Evolutionary conservation across 306 rosid genomes (phyloP).

Genomic region (Acacia confusa): DNA sequence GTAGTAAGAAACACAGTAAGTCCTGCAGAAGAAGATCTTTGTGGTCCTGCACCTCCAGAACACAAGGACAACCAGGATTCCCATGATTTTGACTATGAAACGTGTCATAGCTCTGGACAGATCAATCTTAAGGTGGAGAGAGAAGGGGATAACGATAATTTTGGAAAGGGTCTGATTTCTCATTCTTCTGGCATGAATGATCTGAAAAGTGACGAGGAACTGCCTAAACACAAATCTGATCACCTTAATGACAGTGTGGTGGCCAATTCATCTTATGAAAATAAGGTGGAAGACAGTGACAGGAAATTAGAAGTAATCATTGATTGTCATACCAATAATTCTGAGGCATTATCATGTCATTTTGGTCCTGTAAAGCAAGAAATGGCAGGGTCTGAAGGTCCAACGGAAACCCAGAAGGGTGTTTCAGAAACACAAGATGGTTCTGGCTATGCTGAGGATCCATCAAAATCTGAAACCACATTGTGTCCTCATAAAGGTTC

Average conservation of each 20-base stretch:
- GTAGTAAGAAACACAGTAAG: conserved; percentile 41
- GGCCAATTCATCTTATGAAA: conserved; percentile 45
- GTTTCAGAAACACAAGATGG: conserved; percentile 54
- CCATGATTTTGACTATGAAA: conserved; percentile 46
- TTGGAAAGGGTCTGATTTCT: conserved; percentile 41
- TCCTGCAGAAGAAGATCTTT: conserved; percentile 42
- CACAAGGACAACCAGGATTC: conserved; percentile 43
- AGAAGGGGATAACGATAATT: conserved; percentile 50
- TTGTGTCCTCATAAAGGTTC: conserved; percentile 52
- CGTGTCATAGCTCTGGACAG: conserved; percentile 39
- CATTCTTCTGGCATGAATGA: conserved; percentile 53
- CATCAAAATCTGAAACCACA: conserved; percentile 48
- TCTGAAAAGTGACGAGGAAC: conserved; percentile 45
- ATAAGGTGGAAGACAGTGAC: conserved; percentile 44
- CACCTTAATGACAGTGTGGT: conserved; percentile 43
- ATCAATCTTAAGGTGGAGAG: conserved; percentile 47
- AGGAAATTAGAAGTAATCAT: conserved; percentile 46
- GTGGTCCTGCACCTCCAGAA: conserved; percentile 44
- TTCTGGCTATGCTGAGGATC: conserved; percentile 52
- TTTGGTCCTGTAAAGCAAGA: conserved; percentile 52
- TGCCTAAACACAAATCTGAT: conserved; percentile 49
- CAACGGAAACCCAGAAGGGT: conserved; percentile 40
- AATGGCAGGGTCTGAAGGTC: conserved; percentile 54
- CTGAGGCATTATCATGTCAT: conserved; percentile 47
- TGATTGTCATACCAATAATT: conserved; percentile 47